Evolutionary conservation across 1,284 basidiomycete species (phyloP).

Genomic region (Peniophora sp.): DNA sequence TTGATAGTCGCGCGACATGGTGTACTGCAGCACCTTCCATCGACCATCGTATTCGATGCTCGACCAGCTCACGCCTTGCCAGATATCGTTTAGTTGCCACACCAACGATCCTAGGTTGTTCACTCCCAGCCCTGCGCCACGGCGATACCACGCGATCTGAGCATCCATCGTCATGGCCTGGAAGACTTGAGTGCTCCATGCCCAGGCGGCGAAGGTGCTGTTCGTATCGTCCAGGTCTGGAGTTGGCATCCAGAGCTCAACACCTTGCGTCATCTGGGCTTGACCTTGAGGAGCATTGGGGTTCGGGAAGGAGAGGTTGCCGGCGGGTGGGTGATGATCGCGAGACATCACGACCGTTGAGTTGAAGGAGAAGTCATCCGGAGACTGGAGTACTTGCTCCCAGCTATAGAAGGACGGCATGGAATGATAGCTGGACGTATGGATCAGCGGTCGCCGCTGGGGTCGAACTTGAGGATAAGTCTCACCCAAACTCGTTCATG

Average conservation of each 20-base stretch:
- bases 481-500: constrained; percentile 54
- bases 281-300: constrained; percentile 50
- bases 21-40: constrained; percentile 58
- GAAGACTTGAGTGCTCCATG: constrained; percentile 53
- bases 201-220: constrained; percentile 56
- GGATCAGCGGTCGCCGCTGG: neutral
- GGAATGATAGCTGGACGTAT: constrained; percentile 44
- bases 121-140: constrained; percentile 45
- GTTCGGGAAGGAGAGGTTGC: constrained; percentile 48
- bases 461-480: no score
- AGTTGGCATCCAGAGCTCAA: constrained; percentile 46
- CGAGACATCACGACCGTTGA: constrained; percentile 50
- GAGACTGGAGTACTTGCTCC: constrained; percentile 46
- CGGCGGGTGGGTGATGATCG: constrained; percentile 54
- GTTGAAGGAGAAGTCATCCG: constrained; percentile 51
- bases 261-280: constrained; percentile 42
- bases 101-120: constrained; percentile 55
- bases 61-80: constrained; percentile 58
- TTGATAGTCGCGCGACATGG: constrained; percentile 35
- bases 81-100: constrained; percentile 64
- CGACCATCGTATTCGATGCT: constrained; percentile 53
- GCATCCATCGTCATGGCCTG: constrained; percentile 50
- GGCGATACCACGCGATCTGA: constrained; percentile 54
- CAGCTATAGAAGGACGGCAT: constrained; percentile 59
- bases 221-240: constrained; percentile 41